Conservation (phyloP, 2,329 filamentous ascomycete species). For the Aspergillus ibericus region DNA sequence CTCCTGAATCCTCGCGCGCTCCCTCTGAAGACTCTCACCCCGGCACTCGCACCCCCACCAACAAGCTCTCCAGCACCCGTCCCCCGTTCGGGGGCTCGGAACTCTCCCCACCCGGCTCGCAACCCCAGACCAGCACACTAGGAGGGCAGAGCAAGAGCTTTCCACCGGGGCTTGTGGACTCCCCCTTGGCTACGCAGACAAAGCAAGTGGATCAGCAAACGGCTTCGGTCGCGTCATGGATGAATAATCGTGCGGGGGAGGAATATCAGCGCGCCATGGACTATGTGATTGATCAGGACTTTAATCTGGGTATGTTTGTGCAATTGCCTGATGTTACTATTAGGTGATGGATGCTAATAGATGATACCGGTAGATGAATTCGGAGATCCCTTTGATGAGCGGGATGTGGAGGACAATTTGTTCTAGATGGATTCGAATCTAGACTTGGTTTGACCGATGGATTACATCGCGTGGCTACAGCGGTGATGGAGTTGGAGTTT, state of each 20-base stretch:
- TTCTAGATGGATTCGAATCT: slow-evolving; percentile 6
- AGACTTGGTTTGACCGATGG: no score
- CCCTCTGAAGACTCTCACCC: slow-evolving; percentile 41
- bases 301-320: slow-evolving; percentile 45
- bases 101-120: slow-evolving; percentile 57
- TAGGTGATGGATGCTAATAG: not conserved
- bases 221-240: slow-evolving; percentile 54
- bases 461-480: not conserved
- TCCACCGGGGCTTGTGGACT: not conserved
- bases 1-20: slow-evolving; percentile 38
- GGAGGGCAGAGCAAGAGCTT: not conserved
- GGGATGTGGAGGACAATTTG: slow-evolving; percentile 35
- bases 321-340: not conserved
- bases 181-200: not conserved
- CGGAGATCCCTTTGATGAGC: slow-evolving; percentile 48
- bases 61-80: slow-evolving; percentile 23
- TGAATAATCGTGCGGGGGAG: slow-evolving; percentile 58
- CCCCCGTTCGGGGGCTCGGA: slow-evolving; percentile 39
- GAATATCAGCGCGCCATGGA: slow-evolving; percentile 55
- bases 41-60: slow-evolving; percentile 47
- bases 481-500: slow-evolving; percentile 8
- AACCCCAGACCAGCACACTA: slow-evolving; percentile 26
- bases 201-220: slow-evolving; percentile 11
- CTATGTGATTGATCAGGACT: slow-evolving; percentile 53
- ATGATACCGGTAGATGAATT: slow-evolving; percentile 39